These are phyloP conservation scores for Annulohypoxylon maeteangense DNA, from an alignment of 495 filamentous ascomycete genomes.

Conservation along the genomic window DNA sequence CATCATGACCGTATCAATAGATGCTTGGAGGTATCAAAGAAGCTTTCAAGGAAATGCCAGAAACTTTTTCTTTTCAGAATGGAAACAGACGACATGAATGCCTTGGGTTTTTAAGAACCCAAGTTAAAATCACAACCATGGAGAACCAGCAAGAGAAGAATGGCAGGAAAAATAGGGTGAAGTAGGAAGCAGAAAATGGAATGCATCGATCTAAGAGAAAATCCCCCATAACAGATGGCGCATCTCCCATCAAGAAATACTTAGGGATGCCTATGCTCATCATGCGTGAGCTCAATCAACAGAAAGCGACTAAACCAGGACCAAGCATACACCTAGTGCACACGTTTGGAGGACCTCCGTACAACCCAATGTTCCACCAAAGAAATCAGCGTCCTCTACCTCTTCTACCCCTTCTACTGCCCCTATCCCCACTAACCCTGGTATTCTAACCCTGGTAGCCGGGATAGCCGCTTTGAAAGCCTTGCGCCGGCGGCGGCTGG, in stretches of 20 bases:
- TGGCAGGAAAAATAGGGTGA: slow-evolving; percentile 44
- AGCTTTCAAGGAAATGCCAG: slow-evolving; percentile 47
- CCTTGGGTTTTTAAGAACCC: slow-evolving; percentile 26
- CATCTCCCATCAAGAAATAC: slow-evolving; percentile 36
- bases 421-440: slow-evolving; percentile 12
- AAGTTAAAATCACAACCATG: slow-evolving; percentile 49
- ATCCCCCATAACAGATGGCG: slow-evolving; percentile 30
- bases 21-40: slow-evolving; percentile 52
- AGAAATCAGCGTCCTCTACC: slow-evolving; percentile 14
- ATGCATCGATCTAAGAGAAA: slow-evolving; percentile 44
- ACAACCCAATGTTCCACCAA: slow-evolving; percentile 24
- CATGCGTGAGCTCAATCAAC: slow-evolving; percentile 19
- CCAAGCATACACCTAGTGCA: slow-evolving; percentile 21
- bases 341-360: slow-evolving; percentile 14
- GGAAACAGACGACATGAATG: slow-evolving; percentile 36
- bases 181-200: slow-evolving; percentile 41
- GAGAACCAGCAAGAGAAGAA: slow-evolving; percentile 36
- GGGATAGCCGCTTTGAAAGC: slow-evolving; percentile 68
- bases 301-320: slow-evolving; percentile 30
- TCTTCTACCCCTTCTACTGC: neutral
- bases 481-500: slow-evolving; percentile 66
- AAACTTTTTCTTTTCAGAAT: slow-evolving; percentile 50
- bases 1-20: slow-evolving; percentile 44
- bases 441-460: slow-evolving; percentile 65
- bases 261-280: slow-evolving; percentile 11